Evolutionary conservation across 768 basidiomycete genomes (phyloP), one percentile per base, ranked within the genome.

Genomic region (Hypsizygus marmoreus): DNA sequence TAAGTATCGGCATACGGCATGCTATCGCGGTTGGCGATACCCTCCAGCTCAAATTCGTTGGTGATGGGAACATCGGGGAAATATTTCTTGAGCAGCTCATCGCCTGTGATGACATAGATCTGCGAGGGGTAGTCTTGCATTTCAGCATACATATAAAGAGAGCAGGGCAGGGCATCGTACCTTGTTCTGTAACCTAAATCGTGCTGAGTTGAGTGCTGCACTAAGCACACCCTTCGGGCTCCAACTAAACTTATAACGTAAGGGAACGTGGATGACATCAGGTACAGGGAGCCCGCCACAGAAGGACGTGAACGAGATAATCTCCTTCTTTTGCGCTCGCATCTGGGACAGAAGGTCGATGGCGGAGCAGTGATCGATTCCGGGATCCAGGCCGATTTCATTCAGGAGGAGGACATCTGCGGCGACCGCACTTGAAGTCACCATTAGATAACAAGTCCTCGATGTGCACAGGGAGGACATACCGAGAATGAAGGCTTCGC

Each of bases 171-270:
- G 12, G 10, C 7, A 37, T 11, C 74, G n/a, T 52, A 86, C 88
- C 66, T 79, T 58, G 5, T 71, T 71, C 23, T 70, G 54, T 19
- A 92, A 68, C 56, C 78, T 76, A 64, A 82, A 97, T 29, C 58
- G 61, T 2, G 95, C 92, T 0, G 69, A 62, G 52, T 95, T 91
- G 45, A 83, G 63, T 0, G 89, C 88, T 2, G 93, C 95, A 12
- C 74, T 79, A 29, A 97, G 67, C 6, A 95, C 93, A 4, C 91
- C 94, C 46, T 83, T 75, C 0, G 95, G 93, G 38, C 83, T 88
- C 95, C 95, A 97, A 54, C 91, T 91, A 60, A 93, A 93, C 60
- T 94, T 95, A 59, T 95, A 94, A n/a, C 85, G 76, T 8, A 95
- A 68, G 2, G 92, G 91, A 12, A 86, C 80, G 50, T 72, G 64